Base-by-base conservation (phyloP, 257 asterid genomes). In the Solanum pinnatisectum region DNA sequence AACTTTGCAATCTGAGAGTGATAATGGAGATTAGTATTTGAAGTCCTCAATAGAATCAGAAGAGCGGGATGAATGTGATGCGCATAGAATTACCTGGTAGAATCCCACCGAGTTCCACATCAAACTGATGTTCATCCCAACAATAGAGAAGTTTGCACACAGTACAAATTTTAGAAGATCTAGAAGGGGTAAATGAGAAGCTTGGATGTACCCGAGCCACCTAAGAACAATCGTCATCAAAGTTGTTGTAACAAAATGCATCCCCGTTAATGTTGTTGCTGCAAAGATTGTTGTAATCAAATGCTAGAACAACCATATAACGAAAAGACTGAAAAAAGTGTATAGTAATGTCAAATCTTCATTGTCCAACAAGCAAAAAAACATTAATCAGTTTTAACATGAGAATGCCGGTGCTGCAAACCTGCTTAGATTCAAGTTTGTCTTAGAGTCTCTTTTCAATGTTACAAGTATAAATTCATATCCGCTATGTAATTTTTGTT, bases 61-160 rank as follows among this genome's bases (percentile, higher is more conserved):
- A 35, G 71, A 68, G 87, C 33, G 3, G 86, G 86, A 5, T 79
- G 63, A 87, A 74, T 52, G 67, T 67, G 59, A 42, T 84, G 74
- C 36, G 86, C 87, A 71, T 32, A 72, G 56, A 74, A 87, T 87
- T 92, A 97, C 99, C 99, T 97, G 99, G 94, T 97, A 96, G 90
- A 95, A 96, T 92, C 99, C 99, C 89, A 97, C 99, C 15, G 99
- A 97, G 88, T 97, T 97, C 99, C 99, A 97, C 99, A 97, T 97
- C 77, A 97, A 90, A 91, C 99, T 97, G 89, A 96, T 97, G 92
- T 97, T 97, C 99, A 97, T 97, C 91, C 99, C 99, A 87, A 96
- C 99, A 63, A 96, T 96, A 88, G 99, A 97, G 92, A 97, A 97
- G 89, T 97, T 96, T 65, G 99, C 99, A 89, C 95, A 97, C 88